Percentiles rank a stretch among this genome's conserved stretches.
These are phyloP conservation scores for Agaricus subrufescens DNA, from an alignment of 768 basidiomycete species.

Conservation along the genomic window DNA sequence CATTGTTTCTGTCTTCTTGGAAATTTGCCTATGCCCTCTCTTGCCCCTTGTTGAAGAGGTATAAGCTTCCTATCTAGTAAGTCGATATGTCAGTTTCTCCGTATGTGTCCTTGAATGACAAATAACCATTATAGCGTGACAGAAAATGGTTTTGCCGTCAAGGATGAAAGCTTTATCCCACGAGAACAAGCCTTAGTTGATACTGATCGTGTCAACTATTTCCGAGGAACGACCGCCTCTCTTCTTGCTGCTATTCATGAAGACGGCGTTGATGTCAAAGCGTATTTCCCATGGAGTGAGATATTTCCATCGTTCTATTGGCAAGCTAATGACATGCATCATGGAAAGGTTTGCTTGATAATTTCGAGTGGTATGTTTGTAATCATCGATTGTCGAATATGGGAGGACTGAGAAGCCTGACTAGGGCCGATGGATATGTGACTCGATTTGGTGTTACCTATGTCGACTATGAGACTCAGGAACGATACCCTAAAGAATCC, in stretches of 20 bases:
- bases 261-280: conserved; percentile 57
- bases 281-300: conserved; percentile 70
- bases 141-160: conserved; percentile 71
- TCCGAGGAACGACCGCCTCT: conserved; percentile 50
- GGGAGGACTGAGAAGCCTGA: neutral
- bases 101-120: conserved; percentile 2
- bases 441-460: conserved; percentile 72
- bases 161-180: conserved; percentile 52
- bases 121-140: conserved; percentile 43
- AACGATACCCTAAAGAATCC: conserved; percentile 61
- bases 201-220: conserved; percentile 63
- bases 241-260: conserved; percentile 54
- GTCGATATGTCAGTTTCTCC: conserved; percentile 7
- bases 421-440: conserved; percentile 59
- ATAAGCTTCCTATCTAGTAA: conserved; percentile 37
- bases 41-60: conserved; percentile 23
- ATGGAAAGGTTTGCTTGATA: conserved; percentile 56
- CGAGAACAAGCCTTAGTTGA: conserved; percentile 52
- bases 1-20: conserved; percentile 8
- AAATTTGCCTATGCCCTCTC: conserved; percentile 31
- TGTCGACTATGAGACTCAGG: conserved; percentile 66
- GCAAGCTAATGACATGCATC: neutral
- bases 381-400: conserved; percentile 1
- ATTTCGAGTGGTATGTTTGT: conserved; percentile 58
- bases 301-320: conserved; percentile 1